A percentile compares a stretch with the other conserved stretches of the same genome.
phyloP scores from a whole-genome alignment of 2,329 filamentous ascomycete genomes.

The Plectosphaerella cucumerina region DNA sequence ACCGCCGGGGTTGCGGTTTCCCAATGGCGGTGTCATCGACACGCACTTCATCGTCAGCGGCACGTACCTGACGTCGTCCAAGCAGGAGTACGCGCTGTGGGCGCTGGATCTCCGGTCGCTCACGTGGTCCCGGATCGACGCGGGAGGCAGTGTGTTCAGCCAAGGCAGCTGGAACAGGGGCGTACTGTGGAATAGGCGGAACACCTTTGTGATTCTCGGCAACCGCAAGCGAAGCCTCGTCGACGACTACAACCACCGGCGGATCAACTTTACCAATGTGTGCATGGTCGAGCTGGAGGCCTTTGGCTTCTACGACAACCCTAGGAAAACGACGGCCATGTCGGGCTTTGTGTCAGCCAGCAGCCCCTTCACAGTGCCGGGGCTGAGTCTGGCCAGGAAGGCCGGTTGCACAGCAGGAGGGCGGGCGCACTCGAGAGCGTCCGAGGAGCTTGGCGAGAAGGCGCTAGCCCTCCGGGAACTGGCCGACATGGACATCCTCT shows the following conservation, averaged over 20 bases:
- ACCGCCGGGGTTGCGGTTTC: slow-evolving; percentile 88
- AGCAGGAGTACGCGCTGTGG: slow-evolving; percentile 97
- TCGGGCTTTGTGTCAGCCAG: slow-evolving; percentile 85
- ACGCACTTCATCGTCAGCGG: slow-evolving; percentile 96
- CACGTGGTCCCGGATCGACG: slow-evolving; percentile 94
- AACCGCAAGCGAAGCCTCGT: slow-evolving; percentile 91
- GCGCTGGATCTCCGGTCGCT: slow-evolving; percentile 83
- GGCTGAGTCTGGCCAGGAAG: slow-evolving; percentile 53
- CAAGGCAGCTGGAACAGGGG: slow-evolving; percentile 98
- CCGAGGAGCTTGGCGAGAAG: slow-evolving; percentile 80
- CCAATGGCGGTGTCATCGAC: slow-evolving; percentile 92
- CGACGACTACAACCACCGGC: slow-evolving; percentile 95
- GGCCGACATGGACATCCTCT: slow-evolving; percentile 94
- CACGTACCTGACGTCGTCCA: slow-evolving; percentile 94
- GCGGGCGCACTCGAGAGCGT: slow-evolving; percentile 69
- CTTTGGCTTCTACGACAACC: slow-evolving; percentile 96
- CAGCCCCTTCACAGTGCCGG: slow-evolving; percentile 57
- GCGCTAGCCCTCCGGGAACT: slow-evolving; percentile 78
- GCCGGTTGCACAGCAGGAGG: slow-evolving; percentile 68
- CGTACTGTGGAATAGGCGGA: slow-evolving; percentile 86
- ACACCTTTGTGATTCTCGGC: slow-evolving; percentile 92
- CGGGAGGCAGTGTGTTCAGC: slow-evolving; percentile 88
- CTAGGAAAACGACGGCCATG: slow-evolving; percentile 70
- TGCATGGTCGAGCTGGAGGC: slow-evolving; percentile 97
- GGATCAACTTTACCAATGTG: slow-evolving; percentile 95